Percentiles rank a stretch among this genome's conserved stretches.
phyloP scores from a whole-genome alignment of 176 grass and related monocot genomes.

The Eleusine coracana region DNA sequence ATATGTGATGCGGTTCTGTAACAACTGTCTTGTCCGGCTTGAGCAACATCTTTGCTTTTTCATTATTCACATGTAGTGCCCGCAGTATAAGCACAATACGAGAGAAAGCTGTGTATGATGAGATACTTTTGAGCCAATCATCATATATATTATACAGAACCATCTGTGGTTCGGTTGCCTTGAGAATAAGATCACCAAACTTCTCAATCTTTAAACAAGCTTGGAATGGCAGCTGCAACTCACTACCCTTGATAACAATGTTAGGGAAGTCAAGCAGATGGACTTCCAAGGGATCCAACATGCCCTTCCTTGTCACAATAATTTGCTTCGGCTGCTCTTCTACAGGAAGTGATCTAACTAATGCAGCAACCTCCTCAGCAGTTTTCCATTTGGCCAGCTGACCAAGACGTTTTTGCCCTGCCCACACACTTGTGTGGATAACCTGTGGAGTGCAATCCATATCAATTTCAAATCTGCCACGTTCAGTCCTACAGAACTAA shows the following conservation, averaged over 20 bases:
- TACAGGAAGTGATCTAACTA: slow-evolving; percentile 89
- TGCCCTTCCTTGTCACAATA: slow-evolving; percentile 95
- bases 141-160: slow-evolving; percentile 98
- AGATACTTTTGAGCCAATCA: slow-evolving; percentile 99
- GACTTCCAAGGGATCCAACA: slow-evolving; percentile 97
- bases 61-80: slow-evolving; percentile 95
- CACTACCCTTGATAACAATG: slow-evolving; percentile 99
- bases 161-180: slow-evolving; percentile 98
- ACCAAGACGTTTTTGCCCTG: slow-evolving; percentile 95
- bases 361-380: slow-evolving; percentile 95
- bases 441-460: slow-evolving; percentile 57
- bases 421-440: slow-evolving; percentile 99
- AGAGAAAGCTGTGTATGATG: slow-evolving; percentile 96
- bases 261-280: slow-evolving; percentile 98
- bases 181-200: slow-evolving; percentile 97
- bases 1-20: slow-evolving; percentile 96
- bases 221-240: slow-evolving; percentile 98
- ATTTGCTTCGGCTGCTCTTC: slow-evolving; percentile 99
- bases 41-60: slow-evolving; percentile 98
- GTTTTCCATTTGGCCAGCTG: slow-evolving; percentile 99
- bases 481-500: background rate
- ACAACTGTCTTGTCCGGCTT: slow-evolving; percentile 97
- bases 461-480: background rate
- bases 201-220: slow-evolving; percentile 99
- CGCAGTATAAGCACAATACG: slow-evolving; percentile 89